Evolutionary conservation across 2,329 filamentous ascomycete species (phyloP).

Genomic region (Trichoderma harzianum): DNA sequence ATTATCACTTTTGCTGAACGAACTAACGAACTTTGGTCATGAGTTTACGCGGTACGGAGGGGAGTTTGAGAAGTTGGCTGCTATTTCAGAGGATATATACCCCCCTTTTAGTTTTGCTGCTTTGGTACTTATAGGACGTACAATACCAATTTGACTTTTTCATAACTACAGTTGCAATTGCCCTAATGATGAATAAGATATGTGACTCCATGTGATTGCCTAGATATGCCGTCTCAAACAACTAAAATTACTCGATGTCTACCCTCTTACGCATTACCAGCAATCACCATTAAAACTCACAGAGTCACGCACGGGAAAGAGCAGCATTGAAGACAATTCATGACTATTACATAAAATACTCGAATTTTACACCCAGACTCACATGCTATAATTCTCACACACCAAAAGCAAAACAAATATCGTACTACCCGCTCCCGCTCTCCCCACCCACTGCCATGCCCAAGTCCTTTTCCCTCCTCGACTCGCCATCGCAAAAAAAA

Average conservation of each 20-base stretch:
- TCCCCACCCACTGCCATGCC: background rate
- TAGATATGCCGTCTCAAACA: background rate
- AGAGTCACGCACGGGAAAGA: background rate
- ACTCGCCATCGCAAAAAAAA: conserved; percentile 9
- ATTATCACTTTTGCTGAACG: background rate
- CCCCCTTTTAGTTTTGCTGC: background rate
- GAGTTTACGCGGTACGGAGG: background rate
- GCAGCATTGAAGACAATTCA: background rate
- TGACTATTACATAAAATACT: conserved; percentile 11
- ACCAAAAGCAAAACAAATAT: background rate
- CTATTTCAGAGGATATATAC: background rate
- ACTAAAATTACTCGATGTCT: background rate
- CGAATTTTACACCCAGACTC: background rate
- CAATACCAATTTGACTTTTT: conserved; percentile 7
- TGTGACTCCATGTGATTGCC: background rate
- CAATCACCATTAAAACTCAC: background rate
- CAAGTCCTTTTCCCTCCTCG: background rate
- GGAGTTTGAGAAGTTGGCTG: background rate
- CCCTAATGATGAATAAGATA: background rate
- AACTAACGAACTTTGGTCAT: background rate
- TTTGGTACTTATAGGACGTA: background rate
- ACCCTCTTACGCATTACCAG: background rate
- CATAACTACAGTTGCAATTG: too few relatives aligned
- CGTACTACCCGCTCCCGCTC: background rate
- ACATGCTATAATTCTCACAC: background rate